These are phyloP conservation scores for Dictyostelium brefeldianum DNA, from an alignment of 78 protist species.

Conservation along the genomic window DNA sequence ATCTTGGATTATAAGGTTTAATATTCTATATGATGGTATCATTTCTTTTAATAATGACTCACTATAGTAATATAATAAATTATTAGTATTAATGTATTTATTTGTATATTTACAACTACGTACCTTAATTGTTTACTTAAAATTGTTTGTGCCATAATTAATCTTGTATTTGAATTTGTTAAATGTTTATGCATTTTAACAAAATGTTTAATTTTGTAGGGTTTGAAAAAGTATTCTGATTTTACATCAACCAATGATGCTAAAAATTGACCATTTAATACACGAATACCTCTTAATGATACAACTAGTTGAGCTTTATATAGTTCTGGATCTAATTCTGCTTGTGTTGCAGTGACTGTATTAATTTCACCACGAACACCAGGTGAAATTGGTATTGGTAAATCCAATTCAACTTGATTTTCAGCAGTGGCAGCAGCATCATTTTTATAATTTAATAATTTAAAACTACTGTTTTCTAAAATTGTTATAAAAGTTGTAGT, in stretches of 20 bases:
- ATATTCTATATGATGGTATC: not conserved
- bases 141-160: constrained; percentile 19
- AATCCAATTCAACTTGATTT: not conserved
- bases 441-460: not conserved
- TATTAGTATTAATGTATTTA: not conserved
- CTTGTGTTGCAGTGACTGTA: too few relatives aligned
- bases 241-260: constrained; percentile 13
- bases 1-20: not conserved
- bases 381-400: not conserved
- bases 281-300: constrained; percentile 28
- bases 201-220: not conserved
- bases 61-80: not conserved
- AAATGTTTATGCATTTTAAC: not conserved
- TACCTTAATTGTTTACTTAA: constrained; percentile 11
- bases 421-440: not conserved
- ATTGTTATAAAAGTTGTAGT: constrained; percentile 31
- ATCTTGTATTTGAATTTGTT: constrained; percentile 14
- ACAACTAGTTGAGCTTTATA: not conserved
- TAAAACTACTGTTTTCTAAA: constrained; percentile 2
- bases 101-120: not conserved
- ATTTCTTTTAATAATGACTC: not conserved
- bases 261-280: constrained; percentile 17
- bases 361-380: not conserved
- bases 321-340: constrained; percentile 1
- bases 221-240: constrained; percentile 17